Evolutionary conservation across 106 monocot species (phyloP), one percentile per base, ranked within the genome.

Genomic region (Apostasia ramifera): DNA sequence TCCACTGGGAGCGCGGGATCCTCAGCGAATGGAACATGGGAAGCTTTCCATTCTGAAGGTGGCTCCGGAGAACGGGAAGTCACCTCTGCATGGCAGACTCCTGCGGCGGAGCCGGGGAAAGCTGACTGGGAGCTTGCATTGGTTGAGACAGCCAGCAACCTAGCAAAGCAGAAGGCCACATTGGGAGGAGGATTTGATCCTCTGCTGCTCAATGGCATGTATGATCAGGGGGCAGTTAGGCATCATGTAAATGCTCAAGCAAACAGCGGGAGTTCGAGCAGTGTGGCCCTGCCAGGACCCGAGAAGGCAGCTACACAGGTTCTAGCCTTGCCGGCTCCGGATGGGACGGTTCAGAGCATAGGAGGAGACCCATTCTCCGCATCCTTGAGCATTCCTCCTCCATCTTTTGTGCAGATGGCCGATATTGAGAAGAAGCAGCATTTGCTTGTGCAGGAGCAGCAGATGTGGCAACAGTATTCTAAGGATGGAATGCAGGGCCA

Each of bases 361-460:
- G 84, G 84, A 1, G 70, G 70, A 26, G 91, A 95, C 44, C 95
- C 95, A 13, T 95, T 95, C 51, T 80, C 80, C 0, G 91, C 95
- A 1, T 95, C 95, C 4, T 60, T 84, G 8, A 51, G 44, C 8
- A 69, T 91, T 6, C 84, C 91, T 4, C 83, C 95, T 9, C 91
- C 95, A 13, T 74, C 95, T 2, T 95, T 81, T 55, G 88, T 95
- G 48, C 91, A 91, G 76, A 95, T 95, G 95, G 73, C 86, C 4
- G 95, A 95, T 63, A 78, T 95, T 7, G 92, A 92, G 78, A 84
- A 84, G 67, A 92, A 89, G 79, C 95, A 95, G 66, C 86, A 84
- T 69, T 70, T 86, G 45, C 68, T 92, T 26, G 47, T 80, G 47
- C 89, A 89, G 73, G 95, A 95, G 70, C 86, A 88, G 58, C 67